phyloP scores from a whole-genome alignment of 306 rosid species.

The Lathyrus sativus region DNA sequence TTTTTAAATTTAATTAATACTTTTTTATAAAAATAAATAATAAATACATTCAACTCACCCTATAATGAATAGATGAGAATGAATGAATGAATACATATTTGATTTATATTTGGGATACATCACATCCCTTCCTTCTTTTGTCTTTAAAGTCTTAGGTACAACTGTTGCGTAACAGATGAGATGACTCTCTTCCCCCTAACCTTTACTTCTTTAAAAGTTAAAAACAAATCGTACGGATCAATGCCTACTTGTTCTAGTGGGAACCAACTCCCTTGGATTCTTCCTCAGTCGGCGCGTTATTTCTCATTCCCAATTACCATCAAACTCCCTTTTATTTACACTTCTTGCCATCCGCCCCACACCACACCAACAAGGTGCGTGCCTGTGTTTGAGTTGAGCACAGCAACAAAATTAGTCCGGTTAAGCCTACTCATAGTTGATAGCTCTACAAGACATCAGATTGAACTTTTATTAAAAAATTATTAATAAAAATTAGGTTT shows the following conservation, averaged over 20 bases:
- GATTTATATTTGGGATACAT: background rate
- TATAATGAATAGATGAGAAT: background rate
- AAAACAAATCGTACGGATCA: conserved; percentile 33
- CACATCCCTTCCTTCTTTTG: conserved; percentile 1
- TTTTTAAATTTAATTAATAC: no score
- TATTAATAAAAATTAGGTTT: no score
- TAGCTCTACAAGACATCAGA: no score
- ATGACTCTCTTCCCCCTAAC: background rate
- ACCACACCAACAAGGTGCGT: conserved; percentile 5
- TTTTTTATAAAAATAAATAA: no score
- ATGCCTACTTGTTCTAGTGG: background rate
- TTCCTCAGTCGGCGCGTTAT: conserved; percentile 29
- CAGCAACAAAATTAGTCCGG: background rate
- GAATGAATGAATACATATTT: background rate
- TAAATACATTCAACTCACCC: no score
- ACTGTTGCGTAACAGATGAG: conserved; percentile 27
- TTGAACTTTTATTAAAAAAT: no score
- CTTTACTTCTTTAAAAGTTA: conserved; percentile 6
- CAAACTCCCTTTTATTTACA: conserved; percentile 7
- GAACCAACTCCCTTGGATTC: conserved; percentile 37
- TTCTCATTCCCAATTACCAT: background rate
- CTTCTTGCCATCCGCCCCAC: conserved; percentile 18
- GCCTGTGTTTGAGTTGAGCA: background rate
- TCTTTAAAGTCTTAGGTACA: background rate
- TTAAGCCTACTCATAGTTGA: no score